Evolutionary conservation across 164 flowering plant species (phyloP), one percentile per base, ranked within the genome.

Genomic region (Brasenia schreberi): DNA sequence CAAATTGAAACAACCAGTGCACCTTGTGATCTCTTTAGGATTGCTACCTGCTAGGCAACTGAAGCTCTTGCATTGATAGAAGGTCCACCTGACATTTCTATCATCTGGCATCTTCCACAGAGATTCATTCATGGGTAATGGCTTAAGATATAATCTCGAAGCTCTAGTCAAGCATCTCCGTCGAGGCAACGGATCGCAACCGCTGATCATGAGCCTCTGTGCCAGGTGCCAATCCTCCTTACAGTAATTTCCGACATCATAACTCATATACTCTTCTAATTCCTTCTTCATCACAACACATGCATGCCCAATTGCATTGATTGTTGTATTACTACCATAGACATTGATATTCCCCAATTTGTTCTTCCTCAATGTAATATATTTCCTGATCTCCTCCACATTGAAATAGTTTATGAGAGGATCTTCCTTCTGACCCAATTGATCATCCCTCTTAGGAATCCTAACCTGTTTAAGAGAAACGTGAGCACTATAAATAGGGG

Each of bases 181-280:
- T 23, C 93, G 72, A 0, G 97, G 99, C 77, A 94, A 77, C 7
- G 97, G 99, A 73, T 91, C 96, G 27, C 97, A 91, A 7, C 97
- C 99, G n/a, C 69, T 72, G 43, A 89, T 71, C 96, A 89, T 84
- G 18, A 94, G 89, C 76, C 80, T 85, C 80, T 91, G 96, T 5
- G 87, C 97, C 11, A 84, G 33, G 61, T 73, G 77, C 96, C 97
- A 94, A 64, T 94, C 97, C 74, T 94, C 96, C 44, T 87, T 85
- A 68, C 99, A 94, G 64, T 77, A 89, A n/a, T 90, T 83, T 1
- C 93, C 96, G 64, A 94, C 79, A 33, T 91, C 97, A 69, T 94
- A 91, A 59, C 85, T 84, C 97, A 94, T 91, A 75, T 87, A 94
- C 70, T 84, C 86, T 69, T 94, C 90, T 68, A 90, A 53, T 23